Conservation (phyloP, 441 rosid species). For the Metrosideros polymorpha region DNA sequence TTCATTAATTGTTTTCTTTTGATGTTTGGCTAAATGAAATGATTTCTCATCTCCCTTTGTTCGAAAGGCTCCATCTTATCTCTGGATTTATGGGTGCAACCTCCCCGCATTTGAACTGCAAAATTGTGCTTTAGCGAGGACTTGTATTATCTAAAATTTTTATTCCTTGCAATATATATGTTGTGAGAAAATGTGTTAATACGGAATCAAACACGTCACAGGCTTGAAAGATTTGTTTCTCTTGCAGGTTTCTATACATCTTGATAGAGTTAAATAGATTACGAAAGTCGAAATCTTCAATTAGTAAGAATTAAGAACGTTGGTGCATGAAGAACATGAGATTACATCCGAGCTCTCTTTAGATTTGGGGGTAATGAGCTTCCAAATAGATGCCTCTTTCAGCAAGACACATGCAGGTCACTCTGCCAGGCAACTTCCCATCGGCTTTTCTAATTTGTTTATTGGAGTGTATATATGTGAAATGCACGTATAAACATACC, state of each 20-base stretch:
- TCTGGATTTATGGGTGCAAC: not conserved
- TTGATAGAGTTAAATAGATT: not conserved
- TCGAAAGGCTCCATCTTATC: not conserved
- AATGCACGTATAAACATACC: not conserved
- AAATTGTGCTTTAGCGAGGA: not conserved
- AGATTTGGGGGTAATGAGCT: not conserved
- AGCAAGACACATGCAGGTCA: not conserved
- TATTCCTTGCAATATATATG: not conserved
- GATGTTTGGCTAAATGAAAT: not conserved
- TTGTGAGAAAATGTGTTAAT: no score
- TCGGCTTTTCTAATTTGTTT: not conserved
- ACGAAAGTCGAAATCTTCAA: not conserved
- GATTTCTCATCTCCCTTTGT: not conserved
- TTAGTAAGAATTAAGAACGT: not conserved
- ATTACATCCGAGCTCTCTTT: not conserved
- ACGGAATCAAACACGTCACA: no score
- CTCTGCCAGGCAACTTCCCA: not conserved
- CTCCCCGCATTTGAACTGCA: not conserved
- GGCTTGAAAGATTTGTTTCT: not conserved
- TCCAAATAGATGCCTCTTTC: not conserved
- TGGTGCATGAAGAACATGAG: not conserved
- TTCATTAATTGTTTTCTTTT: not conserved
- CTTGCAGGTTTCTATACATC: not conserved
- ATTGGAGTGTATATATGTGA: not conserved
- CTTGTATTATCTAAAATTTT: not conserved